Base-by-base conservation (phyloP, 2,329 filamentous ascomycete genomes). In the Shiraia bambusicola region DNA sequence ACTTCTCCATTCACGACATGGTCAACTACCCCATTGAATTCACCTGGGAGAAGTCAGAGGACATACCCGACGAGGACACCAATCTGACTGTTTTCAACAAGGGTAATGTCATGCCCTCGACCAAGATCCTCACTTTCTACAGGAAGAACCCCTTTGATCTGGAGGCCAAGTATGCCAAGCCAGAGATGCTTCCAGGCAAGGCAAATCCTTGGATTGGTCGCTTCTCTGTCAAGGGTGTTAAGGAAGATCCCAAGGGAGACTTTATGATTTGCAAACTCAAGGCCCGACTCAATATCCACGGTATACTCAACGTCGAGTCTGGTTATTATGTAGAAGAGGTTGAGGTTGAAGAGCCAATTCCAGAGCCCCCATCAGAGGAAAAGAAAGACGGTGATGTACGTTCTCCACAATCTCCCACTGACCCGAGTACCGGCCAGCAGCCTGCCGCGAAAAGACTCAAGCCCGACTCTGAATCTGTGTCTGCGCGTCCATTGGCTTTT, bases 251-350 rank as follows among this genome's bases (percentile, higher is more conserved):
- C 55, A 91, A 93, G 69, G 88, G 94, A 47, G 93, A 97, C 69
- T 98, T 97, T 72, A 97, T 98, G 92, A 94, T 97, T 65, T 98
- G 93, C 86, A 98, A 98, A 78, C 84, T 98, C 50, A 97, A 97
- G 82, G 92, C 93, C 34, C 85, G 93, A 52, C 82, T 98, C 42
- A 98, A 98, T 75, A 82, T 97, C 52, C 91, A 97, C 76, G 93
- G 93, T 70, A 82, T 98, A 45, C 78, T 98, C 55, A 97, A 97
- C 67, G 87, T 98, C 27, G 93, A 98, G 77, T 91, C 84, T 50
- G 93, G 91, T 47, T 98, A 98, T 78, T 97, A 89, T 63, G 93
- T 98, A 39, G 93, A 98, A 76, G 93, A 98, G 68, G 84, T 94
- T 65, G 93, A 98, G 74, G 84, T 97, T 42, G 93, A 98, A 76